Conservation (phyloP, 495 filamentous ascomycete species). For the Aspergillus heteromorphus region DNA sequence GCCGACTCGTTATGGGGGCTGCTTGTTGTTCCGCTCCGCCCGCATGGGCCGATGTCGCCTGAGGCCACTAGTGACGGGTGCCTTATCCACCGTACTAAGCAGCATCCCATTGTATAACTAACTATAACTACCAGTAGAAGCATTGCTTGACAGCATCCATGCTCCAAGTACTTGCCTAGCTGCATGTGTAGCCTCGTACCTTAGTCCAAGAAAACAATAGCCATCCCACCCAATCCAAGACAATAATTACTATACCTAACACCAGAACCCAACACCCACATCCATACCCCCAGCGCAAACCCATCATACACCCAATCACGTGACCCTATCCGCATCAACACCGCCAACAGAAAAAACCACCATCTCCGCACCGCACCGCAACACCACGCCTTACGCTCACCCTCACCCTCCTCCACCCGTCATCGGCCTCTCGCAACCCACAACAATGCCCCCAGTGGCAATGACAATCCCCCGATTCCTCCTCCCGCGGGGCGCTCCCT, state of each 20-base stretch:
- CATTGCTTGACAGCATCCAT: too few relatives aligned
- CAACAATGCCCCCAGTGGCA: slow-evolving; percentile 18
- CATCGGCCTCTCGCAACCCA: neutral
- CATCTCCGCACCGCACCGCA: neutral
- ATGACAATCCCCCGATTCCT: slow-evolving; percentile 38
- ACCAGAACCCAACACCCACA: neutral
- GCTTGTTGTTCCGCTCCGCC: slow-evolving; percentile 10
- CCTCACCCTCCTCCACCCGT: neutral
- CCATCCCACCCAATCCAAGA: too few relatives aligned
- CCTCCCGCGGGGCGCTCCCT: slow-evolving; percentile 37
- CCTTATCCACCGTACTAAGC: too few relatives aligned
- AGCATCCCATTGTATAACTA: too few relatives aligned
- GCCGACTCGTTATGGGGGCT: neutral
- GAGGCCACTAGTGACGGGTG: neutral
- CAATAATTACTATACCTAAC: neutral
- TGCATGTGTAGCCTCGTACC: too few relatives aligned
- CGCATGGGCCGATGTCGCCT: slow-evolving; percentile 3
- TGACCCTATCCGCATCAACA: too few relatives aligned
- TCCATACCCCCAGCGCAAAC: neutral
- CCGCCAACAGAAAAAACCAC: neutral
- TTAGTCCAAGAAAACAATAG: too few relatives aligned
- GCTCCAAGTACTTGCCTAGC: too few relatives aligned
- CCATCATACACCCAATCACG: too few relatives aligned
- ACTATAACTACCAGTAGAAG: too few relatives aligned
- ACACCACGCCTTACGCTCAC: neutral